Conservation (phyloP, 2,329 filamentous ascomycete species). For the Talaromyces sp. region DNA sequence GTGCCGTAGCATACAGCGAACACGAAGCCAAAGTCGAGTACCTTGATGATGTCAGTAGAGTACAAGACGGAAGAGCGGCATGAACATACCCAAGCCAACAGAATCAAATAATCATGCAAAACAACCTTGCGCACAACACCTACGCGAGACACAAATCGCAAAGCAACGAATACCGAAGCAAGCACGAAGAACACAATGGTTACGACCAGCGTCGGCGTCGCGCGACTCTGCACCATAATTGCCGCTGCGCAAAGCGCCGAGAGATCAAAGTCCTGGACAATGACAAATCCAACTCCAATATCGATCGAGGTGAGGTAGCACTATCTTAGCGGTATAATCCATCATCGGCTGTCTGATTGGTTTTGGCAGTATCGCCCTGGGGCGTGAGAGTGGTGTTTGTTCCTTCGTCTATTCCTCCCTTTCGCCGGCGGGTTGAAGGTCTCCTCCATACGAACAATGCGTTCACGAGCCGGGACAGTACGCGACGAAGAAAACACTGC, state of each 20-base stretch:
- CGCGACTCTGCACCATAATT: constrained; percentile 31
- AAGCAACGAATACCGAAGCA: constrained; percentile 69
- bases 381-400: neutral
- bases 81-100: constrained; percentile 66
- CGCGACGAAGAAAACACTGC: neutral
- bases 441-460: neutral
- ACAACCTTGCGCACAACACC: constrained; percentile 69
- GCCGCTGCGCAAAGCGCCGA: neutral
- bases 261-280: constrained; percentile 5
- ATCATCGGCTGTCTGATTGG: constrained; percentile 10
- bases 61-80: constrained; percentile 8
- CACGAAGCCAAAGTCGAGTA: constrained; percentile 47
- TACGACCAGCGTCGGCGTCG: constrained; percentile 40
- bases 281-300: constrained; percentile 13
- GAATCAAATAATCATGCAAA: constrained; percentile 78
- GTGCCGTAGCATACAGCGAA: constrained; percentile 47
- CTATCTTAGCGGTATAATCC: constrained; percentile 1
- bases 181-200: constrained; percentile 55
- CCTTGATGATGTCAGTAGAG: constrained; percentile 24
- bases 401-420: neutral
- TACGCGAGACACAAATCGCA: constrained; percentile 69
- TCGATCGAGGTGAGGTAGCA: neutral
- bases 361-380: neutral
- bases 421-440: neutral
- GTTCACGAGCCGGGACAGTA: neutral